Evolutionary conservation across 148 eudicot species (phyloP).

Genomic region (Bassia scoparia): DNA sequence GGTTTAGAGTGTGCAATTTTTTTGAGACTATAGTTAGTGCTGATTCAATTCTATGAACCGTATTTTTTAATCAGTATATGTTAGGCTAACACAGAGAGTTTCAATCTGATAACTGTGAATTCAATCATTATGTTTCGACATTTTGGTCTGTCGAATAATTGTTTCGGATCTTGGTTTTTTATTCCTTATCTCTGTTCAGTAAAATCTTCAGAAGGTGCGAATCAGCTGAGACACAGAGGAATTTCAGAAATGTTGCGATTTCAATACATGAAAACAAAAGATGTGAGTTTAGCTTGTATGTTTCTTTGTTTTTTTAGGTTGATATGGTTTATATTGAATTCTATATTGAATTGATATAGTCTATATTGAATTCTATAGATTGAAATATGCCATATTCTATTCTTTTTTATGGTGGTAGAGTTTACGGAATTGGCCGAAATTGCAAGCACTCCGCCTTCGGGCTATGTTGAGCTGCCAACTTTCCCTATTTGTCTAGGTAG

Average conservation of each 20-base stretch:
- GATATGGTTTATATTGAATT: too few relatives aligned
- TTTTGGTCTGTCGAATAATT: background rate
- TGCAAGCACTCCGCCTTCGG: slow-evolving; percentile 60
- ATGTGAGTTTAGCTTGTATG: slow-evolving; percentile 69
- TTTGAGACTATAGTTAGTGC: too few relatives aligned
- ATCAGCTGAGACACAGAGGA: slow-evolving; percentile 53
- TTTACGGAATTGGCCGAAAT: slow-evolving; percentile 56
- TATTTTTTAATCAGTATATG: too few relatives aligned
- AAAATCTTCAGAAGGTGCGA: slow-evolving; percentile 22
- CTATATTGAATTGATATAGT: too few relatives aligned
- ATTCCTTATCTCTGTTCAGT: slow-evolving; percentile 28
- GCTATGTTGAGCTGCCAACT: slow-evolving; percentile 70
- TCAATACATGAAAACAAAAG: slow-evolving; percentile 71
- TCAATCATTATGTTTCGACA: too few relatives aligned
- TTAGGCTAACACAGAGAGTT: too few relatives aligned
- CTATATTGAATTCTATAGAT: slow-evolving; percentile 33
- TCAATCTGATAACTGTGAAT: background rate
- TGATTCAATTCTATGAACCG: background rate
- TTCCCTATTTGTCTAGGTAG: slow-evolving; percentile 94
- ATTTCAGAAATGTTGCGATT: slow-evolving; percentile 66
- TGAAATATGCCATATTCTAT: slow-evolving; percentile 79
- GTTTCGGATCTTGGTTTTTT: background rate
- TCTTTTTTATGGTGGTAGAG: slow-evolving; percentile 44
- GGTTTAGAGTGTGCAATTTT: too few relatives aligned
- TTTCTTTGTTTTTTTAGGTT: slow-evolving; percentile 14